These are phyloP conservation scores for Penicillium sp. DNA, from an alignment of 2,329 filamentous ascomycete genomes.

Conservation along the genomic window DNA sequence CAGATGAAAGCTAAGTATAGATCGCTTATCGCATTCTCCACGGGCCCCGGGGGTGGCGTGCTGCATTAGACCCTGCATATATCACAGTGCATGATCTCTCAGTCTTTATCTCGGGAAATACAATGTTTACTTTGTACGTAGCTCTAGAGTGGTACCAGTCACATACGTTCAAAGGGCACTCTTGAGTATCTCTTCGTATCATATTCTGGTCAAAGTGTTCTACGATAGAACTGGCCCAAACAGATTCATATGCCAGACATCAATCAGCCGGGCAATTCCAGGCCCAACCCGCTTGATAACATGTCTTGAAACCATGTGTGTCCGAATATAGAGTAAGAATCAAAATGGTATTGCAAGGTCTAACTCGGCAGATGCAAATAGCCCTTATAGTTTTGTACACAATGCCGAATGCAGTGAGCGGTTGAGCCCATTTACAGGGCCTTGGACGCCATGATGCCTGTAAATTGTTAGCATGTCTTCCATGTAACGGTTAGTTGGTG, in stretches of 20 bases:
- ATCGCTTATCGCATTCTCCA: constrained; percentile 15
- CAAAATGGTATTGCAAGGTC: constrained; percentile 38
- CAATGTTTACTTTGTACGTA: not conserved
- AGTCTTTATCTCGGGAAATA: not conserved
- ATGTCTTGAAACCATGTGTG: not conserved
- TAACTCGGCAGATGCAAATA: constrained; percentile 37
- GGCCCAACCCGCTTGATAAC: not conserved
- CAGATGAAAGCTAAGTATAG: not conserved
- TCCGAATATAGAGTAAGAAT: constrained; percentile 11
- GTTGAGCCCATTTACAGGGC: constrained; percentile 38
- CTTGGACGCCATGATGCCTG: constrained; percentile 43
- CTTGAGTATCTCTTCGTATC: not conserved
- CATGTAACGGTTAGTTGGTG: not conserved
- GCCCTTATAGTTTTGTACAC: constrained; percentile 43
- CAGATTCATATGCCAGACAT: not conserved
- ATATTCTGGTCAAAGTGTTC: not conserved
- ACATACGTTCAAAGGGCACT: not conserved
- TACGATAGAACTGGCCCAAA: not conserved
- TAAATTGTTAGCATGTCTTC: constrained; percentile 13
- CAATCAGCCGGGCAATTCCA: not conserved
- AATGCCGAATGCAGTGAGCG: constrained; percentile 34
- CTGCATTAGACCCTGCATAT: constrained; percentile 15
- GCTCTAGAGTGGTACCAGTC: not conserved
- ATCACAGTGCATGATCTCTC: not conserved
- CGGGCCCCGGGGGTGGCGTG: constrained; percentile 11